phyloP scores from a whole-genome alignment of 257 asterid genomes.

The Penstemon eatonii region DNA sequence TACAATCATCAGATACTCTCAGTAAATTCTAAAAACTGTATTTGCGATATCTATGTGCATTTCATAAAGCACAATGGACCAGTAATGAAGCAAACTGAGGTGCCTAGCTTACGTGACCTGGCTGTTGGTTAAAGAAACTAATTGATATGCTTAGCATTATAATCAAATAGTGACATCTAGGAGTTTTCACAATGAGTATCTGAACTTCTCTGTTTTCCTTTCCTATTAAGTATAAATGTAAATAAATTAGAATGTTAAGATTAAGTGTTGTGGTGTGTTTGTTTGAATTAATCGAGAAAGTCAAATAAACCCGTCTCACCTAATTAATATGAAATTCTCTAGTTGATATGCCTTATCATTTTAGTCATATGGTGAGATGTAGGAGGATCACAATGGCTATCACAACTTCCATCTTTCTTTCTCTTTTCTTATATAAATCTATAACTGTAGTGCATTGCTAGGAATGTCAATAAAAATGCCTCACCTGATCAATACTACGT shows the following conservation, averaged over 20 bases:
- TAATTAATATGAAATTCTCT: too few species aligned
- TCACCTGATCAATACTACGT: background rate
- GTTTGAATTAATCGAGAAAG: background rate
- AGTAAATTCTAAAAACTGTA: conserved; percentile 9
- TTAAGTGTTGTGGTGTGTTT: background rate
- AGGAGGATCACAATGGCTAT: too few species aligned
- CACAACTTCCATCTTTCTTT: too few species aligned
- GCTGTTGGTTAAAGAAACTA: conserved; percentile 15
- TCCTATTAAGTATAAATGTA: background rate
- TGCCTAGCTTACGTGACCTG: conserved; percentile 19
- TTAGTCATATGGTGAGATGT: too few species aligned
- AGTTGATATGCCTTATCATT: too few species aligned
- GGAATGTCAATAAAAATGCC: background rate
- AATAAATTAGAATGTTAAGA: background rate
- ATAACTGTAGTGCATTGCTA: too few species aligned
- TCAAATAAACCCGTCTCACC: too few species aligned
- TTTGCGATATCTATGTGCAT: conserved; percentile 19
- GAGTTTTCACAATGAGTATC: background rate
- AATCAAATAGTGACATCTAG: conserved; percentile 20
- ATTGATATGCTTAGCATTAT: conserved; percentile 1
- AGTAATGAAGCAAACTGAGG: conserved; percentile 16
- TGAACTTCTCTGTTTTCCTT: background rate
- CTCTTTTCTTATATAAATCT: too few species aligned
- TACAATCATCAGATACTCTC: conserved; percentile 23
- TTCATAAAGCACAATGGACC: conserved; percentile 23